Percentiles rank a stretch among this genome's conserved stretches.
Evolutionary conservation across 768 basidiomycete genomes (phyloP).

Genomic region (Suillus fuscotomentosus): DNA sequence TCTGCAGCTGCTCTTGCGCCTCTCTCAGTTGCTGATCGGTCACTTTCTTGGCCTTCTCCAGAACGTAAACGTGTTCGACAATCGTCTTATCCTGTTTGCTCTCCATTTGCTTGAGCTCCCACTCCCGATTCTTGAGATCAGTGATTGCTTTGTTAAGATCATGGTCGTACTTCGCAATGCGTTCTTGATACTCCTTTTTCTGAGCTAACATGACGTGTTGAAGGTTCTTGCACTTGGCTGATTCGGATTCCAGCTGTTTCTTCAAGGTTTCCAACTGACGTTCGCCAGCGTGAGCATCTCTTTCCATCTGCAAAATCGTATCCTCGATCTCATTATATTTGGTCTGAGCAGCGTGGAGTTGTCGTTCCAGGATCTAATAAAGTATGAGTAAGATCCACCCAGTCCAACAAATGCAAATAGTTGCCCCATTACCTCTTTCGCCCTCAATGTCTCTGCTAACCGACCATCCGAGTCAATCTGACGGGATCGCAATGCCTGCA

Average conservation of each 20-base stretch:
- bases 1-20: conserved; percentile 74
- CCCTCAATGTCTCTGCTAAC: conserved; percentile 55
- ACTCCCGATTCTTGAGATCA: conserved; percentile 79
- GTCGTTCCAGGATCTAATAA: conserved; percentile 69
- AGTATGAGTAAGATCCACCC: not conserved
- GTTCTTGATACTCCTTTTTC: conserved; percentile 76
- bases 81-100: conserved; percentile 96
- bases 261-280: conserved; percentile 69
- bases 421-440: conserved; percentile 65
- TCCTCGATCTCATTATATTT: conserved; percentile 90
- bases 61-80: conserved; percentile 94
- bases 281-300: conserved; percentile 73
- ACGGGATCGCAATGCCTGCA: conserved; percentile 64
- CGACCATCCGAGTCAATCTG: conserved; percentile 67
- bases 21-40: conserved; percentile 89
- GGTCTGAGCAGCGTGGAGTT: conserved; percentile 66
- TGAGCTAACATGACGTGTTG: conserved; percentile 63
- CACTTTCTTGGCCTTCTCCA: conserved; percentile 93
- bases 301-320: conserved; percentile 76
- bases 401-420: not conserved
- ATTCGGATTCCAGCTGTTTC: conserved; percentile 76
- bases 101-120: conserved; percentile 83
- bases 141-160: conserved; percentile 80
- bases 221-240: conserved; percentile 67
- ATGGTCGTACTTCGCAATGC: conserved; percentile 67